Evolutionary conservation across 2,329 filamentous ascomycete species (phyloP).

Genomic region (Massarina eburnea): DNA sequence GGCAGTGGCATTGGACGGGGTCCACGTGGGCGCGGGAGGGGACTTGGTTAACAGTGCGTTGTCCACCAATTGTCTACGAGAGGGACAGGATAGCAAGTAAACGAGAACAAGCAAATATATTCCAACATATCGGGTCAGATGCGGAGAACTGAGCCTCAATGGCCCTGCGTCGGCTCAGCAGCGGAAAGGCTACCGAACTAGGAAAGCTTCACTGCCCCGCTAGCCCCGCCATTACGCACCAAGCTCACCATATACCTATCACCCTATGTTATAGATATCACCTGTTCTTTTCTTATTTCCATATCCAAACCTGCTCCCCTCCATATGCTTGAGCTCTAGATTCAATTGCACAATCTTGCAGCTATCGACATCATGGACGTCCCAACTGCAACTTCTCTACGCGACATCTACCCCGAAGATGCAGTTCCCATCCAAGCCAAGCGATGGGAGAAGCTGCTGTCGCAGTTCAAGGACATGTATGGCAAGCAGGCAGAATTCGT

Average conservation of each 20-base stretch:
- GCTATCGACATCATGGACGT: slow-evolving; percentile 52
- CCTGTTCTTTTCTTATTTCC: neutral
- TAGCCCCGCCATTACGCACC: slow-evolving; percentile 21
- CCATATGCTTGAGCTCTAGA: neutral
- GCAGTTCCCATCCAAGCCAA: slow-evolving; percentile 66
- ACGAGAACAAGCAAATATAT: neutral
- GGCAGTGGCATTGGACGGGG: slow-evolving; percentile 50
- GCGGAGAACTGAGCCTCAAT: neutral
- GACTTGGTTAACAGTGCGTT: slow-evolving; percentile 18
- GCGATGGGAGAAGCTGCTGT: slow-evolving; percentile 75
- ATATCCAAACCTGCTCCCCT: slow-evolving; percentile 4
- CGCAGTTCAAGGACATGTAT: slow-evolving; percentile 71
- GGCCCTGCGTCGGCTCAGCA: slow-evolving; percentile 3
- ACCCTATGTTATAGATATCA: slow-evolving; percentile 10
- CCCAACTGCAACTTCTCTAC: slow-evolving; percentile 72
- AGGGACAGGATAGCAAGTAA: too few relatives aligned
- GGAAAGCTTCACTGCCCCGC: slow-evolving; percentile 22
- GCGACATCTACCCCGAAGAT: slow-evolving; percentile 80
- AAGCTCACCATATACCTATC: slow-evolving; percentile 26
- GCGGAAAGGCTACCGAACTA: slow-evolving; percentile 20
- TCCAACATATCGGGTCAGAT: neutral
- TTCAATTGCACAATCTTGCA: neutral
- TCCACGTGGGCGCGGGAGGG: slow-evolving; percentile 35
- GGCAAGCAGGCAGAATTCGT: slow-evolving; percentile 75
- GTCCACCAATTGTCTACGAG: neutral